Evolutionary conservation across 1,139 yeast genomes (phyloP), one percentile per base, ranked within the genome.

Genomic region (Citeromyces siamensis): DNA sequence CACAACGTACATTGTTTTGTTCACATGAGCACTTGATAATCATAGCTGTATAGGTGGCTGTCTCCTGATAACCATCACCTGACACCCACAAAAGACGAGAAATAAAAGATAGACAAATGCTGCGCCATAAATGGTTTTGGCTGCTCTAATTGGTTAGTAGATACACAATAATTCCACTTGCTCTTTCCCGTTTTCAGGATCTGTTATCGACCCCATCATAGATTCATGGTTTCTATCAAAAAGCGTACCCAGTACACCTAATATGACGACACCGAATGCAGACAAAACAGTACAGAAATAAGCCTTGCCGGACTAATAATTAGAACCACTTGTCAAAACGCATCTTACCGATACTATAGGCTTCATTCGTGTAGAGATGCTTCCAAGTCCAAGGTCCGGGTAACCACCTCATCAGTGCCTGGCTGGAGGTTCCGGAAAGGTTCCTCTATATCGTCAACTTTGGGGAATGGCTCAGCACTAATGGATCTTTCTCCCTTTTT

Each of bases 221-320:
- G 94, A 70, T 59, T 90, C 97, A 55, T 85, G 94, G 48, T 78
- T 84, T 35, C 66, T 65, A 48, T 79, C 66, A 65, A 90, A 90
- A 47, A 90, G 65, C 47, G 73, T 72, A 16, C 94, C 98, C 48
- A 90, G 72, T 39, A 83, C 81, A 8, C 94, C 72, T 38, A 90
- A 71, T 46, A 90, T 88, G 38, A 85, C 79, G 32, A 90, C 75
- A 41, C 93, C 98, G 56, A 88, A 88, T 19, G 90, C 84, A 38
- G 96, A 86, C 39, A 90, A 66, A 35, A 90, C 70, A 38, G 97
- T 90, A 58, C 98, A 90, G 59, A 84, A 85, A 82, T 94, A 90
- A 28, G 98, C 97, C 54, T 81, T 75, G 33, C 79, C 85, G 39
- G 90, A 66, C 81, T 74, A 23, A 37, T 6, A 18, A 6, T 19